Conservation (phyloP, 1,284 basidiomycete genomes). For the Moesziomyces parantarcticus region DNA sequence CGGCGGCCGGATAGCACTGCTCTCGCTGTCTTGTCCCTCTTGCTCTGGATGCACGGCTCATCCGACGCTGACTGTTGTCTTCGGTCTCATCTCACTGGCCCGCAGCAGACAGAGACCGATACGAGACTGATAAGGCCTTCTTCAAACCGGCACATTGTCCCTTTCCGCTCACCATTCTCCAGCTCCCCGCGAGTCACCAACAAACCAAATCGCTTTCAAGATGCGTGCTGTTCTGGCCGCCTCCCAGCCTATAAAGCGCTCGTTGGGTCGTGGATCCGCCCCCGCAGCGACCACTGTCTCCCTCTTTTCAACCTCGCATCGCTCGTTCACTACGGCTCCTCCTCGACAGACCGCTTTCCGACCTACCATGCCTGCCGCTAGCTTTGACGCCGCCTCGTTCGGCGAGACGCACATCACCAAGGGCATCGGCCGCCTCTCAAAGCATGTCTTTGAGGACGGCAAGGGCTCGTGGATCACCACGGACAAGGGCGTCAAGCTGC, state of each 20-base stretch:
- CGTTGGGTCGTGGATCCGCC: slow-evolving; percentile 8
- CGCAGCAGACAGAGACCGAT: no score
- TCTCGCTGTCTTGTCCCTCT: no score
- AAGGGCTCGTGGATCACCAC: slow-evolving; percentile 59
- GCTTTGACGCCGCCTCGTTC: slow-evolving; percentile 52
- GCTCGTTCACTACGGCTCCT: slow-evolving; percentile 3
- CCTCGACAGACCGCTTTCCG: slow-evolving; percentile 10
- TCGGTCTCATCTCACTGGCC: no score
- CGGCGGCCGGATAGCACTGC: no score
- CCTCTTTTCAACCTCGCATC: background rate
- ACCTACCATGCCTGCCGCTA: slow-evolving; percentile 34
- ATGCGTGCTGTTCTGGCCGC: slow-evolving; percentile 25
- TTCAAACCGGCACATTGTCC: no score
- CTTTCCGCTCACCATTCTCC: no score
- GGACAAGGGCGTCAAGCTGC: slow-evolving; percentile 55
- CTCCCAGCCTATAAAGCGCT: slow-evolving; percentile 33
- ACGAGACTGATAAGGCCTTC: no score
- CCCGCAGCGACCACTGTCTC: background rate
- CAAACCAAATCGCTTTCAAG: no score
- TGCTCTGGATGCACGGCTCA: no score
- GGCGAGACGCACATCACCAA: slow-evolving; percentile 61
- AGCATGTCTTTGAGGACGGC: slow-evolving; percentile 59
- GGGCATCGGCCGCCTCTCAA: slow-evolving; percentile 61
- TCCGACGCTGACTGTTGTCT: no score
- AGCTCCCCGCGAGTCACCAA: no score